Evolutionary conservation across 805 yeast species (phyloP).

Genomic region (Hanseniaspora valbyensis): DNA sequence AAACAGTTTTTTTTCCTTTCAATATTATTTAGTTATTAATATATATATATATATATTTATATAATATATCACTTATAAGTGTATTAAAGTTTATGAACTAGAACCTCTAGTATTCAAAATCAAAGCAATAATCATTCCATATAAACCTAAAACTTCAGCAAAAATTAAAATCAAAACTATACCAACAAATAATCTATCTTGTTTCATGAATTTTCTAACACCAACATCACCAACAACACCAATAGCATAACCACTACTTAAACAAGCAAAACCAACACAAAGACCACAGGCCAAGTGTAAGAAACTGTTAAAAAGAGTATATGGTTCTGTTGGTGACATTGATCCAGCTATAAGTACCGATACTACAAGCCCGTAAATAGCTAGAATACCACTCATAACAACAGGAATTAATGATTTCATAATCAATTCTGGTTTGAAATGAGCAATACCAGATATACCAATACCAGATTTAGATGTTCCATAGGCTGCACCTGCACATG

Average conservation of each 20-base stretch:
- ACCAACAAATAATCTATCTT: slow-evolving; percentile 79
- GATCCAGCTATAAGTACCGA: slow-evolving; percentile 92
- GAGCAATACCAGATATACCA: slow-evolving; percentile 96
- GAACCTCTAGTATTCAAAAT: slow-evolving; percentile 84
- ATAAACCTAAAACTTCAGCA: slow-evolving; percentile 80
- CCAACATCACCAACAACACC: slow-evolving; percentile 93
- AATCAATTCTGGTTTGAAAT: slow-evolving; percentile 91
- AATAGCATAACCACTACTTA: slow-evolving; percentile 93
- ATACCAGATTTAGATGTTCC: slow-evolving; percentile 98
- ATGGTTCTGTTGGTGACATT: slow-evolving; percentile 62
- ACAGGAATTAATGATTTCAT: slow-evolving; percentile 95
- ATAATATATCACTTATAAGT: background rate
- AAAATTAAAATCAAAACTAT: slow-evolving; percentile 80
- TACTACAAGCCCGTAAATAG: slow-evolving; percentile 94
- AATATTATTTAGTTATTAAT: too few species aligned
- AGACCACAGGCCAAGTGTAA: slow-evolving; percentile 96
- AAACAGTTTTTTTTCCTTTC: too few species aligned
- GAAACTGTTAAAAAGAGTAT: slow-evolving; percentile 88
- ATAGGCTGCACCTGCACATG: slow-evolving; percentile 96
- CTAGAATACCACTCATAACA: slow-evolving; percentile 93
- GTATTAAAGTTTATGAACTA: slow-evolving; percentile 26
- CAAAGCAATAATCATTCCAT: slow-evolving; percentile 92
- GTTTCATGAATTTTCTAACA: slow-evolving; percentile 77
- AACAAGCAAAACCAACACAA: slow-evolving; percentile 90
- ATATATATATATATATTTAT: slow-evolving; percentile 23